Conservation (phyloP, 2,329 filamentous ascomycete genomes). For the Sarocladiaceae sp. region DNA sequence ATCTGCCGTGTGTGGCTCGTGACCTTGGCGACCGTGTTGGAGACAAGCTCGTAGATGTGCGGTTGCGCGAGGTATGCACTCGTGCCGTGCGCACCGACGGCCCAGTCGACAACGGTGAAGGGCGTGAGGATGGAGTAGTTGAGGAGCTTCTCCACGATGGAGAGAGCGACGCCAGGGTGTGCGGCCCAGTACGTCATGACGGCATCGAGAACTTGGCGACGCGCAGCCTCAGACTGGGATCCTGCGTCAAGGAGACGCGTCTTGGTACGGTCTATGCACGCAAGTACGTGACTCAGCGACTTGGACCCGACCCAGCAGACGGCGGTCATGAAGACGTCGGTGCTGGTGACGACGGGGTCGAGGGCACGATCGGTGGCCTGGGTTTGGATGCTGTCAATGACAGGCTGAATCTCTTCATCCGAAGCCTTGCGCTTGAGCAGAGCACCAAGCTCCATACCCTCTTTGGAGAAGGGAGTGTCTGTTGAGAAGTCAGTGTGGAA, state of each 20-base stretch:
- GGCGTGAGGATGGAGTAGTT: slow-evolving; percentile 95
- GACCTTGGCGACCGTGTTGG: slow-evolving; percentile 84
- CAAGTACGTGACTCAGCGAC: slow-evolving; percentile 90
- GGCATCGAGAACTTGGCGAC: slow-evolving; percentile 81
- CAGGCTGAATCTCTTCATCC: slow-evolving; percentile 77
- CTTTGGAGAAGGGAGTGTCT: slow-evolving; percentile 74
- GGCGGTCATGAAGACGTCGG: slow-evolving; percentile 87
- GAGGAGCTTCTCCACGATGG: slow-evolving; percentile 91
- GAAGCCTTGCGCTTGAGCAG: slow-evolving; percentile 78
- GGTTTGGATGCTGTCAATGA: slow-evolving; percentile 76
- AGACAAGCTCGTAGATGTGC: slow-evolving; percentile 84
- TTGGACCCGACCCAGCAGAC: slow-evolving; percentile 94
- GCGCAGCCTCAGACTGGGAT: slow-evolving; percentile 64
- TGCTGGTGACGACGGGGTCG: slow-evolving; percentile 78
- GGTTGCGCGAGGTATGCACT: slow-evolving; percentile 64
- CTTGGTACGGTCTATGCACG: slow-evolving; percentile 92
- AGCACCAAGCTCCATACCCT: slow-evolving; percentile 75
- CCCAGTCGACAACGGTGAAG: slow-evolving; percentile 82
- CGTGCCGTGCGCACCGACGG: slow-evolving; percentile 55
- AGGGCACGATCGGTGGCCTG: slow-evolving; percentile 64
- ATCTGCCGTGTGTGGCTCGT: slow-evolving; percentile 81
- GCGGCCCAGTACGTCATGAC: slow-evolving; percentile 91
- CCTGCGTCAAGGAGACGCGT: slow-evolving; percentile 78
- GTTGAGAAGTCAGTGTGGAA: not conserved
- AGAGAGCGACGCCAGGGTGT: slow-evolving; percentile 85